phyloP scores from a whole-genome alignment of 208 protist species.

The Leishmania major region DNA sequence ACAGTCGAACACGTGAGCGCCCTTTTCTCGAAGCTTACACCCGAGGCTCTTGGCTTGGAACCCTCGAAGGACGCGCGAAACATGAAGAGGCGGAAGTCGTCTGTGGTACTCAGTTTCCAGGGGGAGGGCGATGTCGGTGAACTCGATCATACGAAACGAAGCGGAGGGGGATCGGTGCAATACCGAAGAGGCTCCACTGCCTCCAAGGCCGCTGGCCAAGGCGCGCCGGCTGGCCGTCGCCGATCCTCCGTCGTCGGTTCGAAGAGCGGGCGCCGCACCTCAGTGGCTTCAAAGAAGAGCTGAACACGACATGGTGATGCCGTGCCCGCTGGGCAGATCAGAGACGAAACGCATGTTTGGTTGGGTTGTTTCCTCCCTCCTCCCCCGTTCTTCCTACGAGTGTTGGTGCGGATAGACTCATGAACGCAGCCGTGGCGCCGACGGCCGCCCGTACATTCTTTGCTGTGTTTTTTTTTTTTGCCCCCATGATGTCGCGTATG shows the following conservation, averaged over 20 bases:
- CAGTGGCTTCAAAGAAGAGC: constrained; percentile 20
- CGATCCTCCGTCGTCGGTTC: constrained; percentile 5
- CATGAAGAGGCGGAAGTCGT: constrained; percentile 26
- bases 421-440: not conserved
- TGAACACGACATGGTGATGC: not conserved
- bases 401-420: not conserved
- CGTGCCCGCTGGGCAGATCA: too few species aligned
- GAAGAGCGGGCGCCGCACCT: constrained; percentile 1
- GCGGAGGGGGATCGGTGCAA: not conserved
- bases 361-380: not conserved
- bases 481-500: too few species aligned
- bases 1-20: constrained; percentile 42
- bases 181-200: constrained; percentile 7
- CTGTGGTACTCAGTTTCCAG: not conserved
- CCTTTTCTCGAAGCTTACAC: constrained; percentile 47
- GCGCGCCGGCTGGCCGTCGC: not conserved
- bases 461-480: not conserved
- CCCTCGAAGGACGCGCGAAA: constrained; percentile 4
- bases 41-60: constrained; percentile 44
- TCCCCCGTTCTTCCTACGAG: not conserved
- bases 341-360: not conserved
- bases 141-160: not conserved
- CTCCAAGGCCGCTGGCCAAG: not conserved
- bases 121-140: not conserved
- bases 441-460: not conserved